Evolutionary conservation across 192 early-diverging fungal species (phyloP).

Genomic region (Piromyces finnis): DNA sequence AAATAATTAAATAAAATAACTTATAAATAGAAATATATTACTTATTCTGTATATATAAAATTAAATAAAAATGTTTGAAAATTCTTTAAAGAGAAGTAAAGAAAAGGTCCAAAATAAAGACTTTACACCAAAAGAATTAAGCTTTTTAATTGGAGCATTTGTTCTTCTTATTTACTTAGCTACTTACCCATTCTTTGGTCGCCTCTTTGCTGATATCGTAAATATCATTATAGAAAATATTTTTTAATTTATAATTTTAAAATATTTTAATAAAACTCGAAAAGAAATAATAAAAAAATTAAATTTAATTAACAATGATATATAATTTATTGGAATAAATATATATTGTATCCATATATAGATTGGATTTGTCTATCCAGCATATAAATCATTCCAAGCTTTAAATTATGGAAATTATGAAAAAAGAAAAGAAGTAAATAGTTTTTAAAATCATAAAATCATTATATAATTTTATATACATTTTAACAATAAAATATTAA

Average conservation of each 20-base stretch:
- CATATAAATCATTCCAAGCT: not conserved
- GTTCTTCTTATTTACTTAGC: not conserved
- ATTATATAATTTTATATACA: too few relatives aligned
- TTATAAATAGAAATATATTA: too few relatives aligned
- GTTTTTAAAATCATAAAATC: too few relatives aligned
- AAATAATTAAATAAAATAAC: too few relatives aligned
- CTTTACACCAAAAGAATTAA: not conserved
- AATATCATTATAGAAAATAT: not conserved
- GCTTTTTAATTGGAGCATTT: not conserved
- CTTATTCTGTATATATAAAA: too few relatives aligned
- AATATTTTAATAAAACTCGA: too few relatives aligned
- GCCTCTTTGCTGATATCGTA: not conserved
- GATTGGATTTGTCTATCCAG: not conserved
- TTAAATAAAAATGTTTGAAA: too few relatives aligned
- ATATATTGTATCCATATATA: not conserved
- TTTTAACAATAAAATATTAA: too few relatives aligned
- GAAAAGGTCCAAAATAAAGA: not conserved
- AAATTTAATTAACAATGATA: too few relatives aligned
- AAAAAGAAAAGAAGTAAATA: not conserved
- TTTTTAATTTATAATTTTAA: too few relatives aligned
- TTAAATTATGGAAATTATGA: not conserved
- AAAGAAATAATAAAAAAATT: too few relatives aligned
- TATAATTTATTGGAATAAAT: too few relatives aligned
- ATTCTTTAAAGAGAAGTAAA: not conserved
- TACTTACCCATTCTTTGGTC: not conserved